Evolutionary conservation across 2,329 filamentous ascomycete genomes (phyloP).

Genomic region (Fusarium odoratissimum): DNA sequence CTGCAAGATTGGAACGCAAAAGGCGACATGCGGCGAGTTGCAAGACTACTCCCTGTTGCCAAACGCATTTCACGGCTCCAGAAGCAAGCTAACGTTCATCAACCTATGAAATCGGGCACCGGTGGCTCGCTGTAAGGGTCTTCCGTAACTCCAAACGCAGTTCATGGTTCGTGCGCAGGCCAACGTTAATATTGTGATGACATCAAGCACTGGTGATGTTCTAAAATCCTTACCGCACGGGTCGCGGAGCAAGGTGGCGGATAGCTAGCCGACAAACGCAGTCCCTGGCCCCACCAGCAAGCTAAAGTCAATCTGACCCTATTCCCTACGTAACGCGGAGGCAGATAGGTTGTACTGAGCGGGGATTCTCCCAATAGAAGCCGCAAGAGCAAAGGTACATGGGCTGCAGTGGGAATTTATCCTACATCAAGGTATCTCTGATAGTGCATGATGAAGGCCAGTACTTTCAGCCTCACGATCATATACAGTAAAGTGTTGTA

Average conservation of each 20-base stretch:
- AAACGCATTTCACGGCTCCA: neutral
- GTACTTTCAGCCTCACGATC: neutral
- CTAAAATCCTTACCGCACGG: neutral
- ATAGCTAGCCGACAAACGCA: neutral
- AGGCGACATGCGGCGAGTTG: neutral
- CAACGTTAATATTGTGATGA: neutral
- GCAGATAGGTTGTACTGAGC: neutral
- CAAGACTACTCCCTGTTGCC: neutral
- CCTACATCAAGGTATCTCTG: neutral
- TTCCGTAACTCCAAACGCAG: no score
- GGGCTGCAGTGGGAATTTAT: no score
- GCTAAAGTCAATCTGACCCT: no score
- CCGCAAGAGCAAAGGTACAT: neutral
- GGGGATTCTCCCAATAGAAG: neutral
- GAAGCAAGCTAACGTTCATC: no score
- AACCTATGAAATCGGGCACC: no score
- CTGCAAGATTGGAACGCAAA: neutral
- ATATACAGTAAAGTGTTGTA: no score
- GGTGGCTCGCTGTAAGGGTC: no score
- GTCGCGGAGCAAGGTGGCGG: no score
- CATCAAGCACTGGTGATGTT: neutral
- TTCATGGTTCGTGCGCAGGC: neutral
- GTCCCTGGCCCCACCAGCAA: no score
- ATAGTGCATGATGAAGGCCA: neutral
- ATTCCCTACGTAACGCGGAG: neutral